Base-by-base conservation (phyloP, 768 basidiomycete genomes). In the Leccinum sublutescens region DNA sequence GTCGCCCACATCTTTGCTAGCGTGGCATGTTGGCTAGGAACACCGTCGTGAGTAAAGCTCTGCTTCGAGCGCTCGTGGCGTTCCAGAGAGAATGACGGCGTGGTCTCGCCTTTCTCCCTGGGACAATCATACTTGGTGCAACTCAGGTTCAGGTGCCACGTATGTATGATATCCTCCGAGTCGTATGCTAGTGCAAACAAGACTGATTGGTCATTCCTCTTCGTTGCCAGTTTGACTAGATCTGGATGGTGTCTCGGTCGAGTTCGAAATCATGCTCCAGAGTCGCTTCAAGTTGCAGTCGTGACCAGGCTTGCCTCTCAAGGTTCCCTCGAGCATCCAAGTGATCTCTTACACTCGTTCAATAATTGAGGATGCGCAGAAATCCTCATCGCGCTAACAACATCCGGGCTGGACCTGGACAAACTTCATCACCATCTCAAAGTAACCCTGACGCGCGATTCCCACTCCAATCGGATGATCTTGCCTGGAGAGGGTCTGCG, bases 331-430 rank as follows among this genome's bases (percentile, higher is more conserved):
- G 59, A 60, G 56, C 49, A 63, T 68, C 63, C 52, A 65, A 59
- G 66, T 31, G 59, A 64, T 64, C 59, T 63, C 56, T 29, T 38
- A 33, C 60, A 12, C 31, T 62, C 60, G 17, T 61, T 60, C 59
- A 33, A 50, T 34, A 55, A 50, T 33, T 6, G 29, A 60, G 55
- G 56, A 70, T 71, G 68, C 51, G 64, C 33, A 54, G 62, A 58
- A 63, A 62, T 61, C 59, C 34, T 54, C 33, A 48, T 34, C 40
- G 40, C 38, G 52, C 56, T 49, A 59, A 54, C 19, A 53, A 23
- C 29, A 12, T 4, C 43, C 68, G 45, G 69, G 69, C 68, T 61
- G 69, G 68, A 38, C 67, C 68, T 64, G 67, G 50, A 19, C 55
- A 31, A 1, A 5, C 33, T 40, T 60, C 55, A 52, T 58, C 60